Evolutionary conservation across 2,329 filamentous ascomycete genomes (phyloP), one percentile per base, ranked within the genome.

Genomic region (Calonectria hongkongensis): DNA sequence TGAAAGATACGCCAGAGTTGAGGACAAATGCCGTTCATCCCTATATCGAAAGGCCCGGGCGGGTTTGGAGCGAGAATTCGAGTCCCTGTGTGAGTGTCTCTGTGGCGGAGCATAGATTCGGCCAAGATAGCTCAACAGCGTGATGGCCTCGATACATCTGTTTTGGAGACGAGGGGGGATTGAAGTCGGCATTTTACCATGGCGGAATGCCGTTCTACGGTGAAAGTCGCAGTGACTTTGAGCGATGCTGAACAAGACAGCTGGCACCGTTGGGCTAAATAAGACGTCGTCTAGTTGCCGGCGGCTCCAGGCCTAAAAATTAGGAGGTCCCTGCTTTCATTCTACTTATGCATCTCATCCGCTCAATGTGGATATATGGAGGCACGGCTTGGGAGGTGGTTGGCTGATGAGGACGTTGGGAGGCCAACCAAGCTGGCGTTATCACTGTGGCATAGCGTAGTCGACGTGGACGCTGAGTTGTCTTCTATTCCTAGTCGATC

Each of bases 1-100:
- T 13, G 76, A 80, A 6, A 80, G 48, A 18, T 76, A 77, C 2
- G 73, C 78, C 62, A 80, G 39, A 2, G 69, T 73, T 13, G 58
- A 66, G 1, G 73, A 60, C n/a, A 79, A 10, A n/a, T 50, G 48
- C 16, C 33, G 71, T 60, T 80, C 79, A n/a, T 76, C 68, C n/a
- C 30, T n/a, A 12, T 76, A 66, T 7, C 72, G 67, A 16, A 77
- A 45, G 2, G 10, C 50, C 16, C 56, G 60, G 5, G n/a, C 25
- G 16, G 56, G 27, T 16, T 18, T 33, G 8, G 63, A 10, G n/a
- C 50, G 39, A 15, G 30, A 21, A n/a, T 39, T 45, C 9, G 48
- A 12, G 30, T 70, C 30, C n/a, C n/a, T 6, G 2, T 21, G 36
- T 43, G 43, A 18, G 41, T 15, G 9, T 8, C 27, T 50, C 62